A percentile compares a stretch with the other conserved stretches of the same genome.
Evolutionary conservation across 1,284 basidiomycete genomes (phyloP).

Genomic region (Papiliotrema fonsecae): DNA sequence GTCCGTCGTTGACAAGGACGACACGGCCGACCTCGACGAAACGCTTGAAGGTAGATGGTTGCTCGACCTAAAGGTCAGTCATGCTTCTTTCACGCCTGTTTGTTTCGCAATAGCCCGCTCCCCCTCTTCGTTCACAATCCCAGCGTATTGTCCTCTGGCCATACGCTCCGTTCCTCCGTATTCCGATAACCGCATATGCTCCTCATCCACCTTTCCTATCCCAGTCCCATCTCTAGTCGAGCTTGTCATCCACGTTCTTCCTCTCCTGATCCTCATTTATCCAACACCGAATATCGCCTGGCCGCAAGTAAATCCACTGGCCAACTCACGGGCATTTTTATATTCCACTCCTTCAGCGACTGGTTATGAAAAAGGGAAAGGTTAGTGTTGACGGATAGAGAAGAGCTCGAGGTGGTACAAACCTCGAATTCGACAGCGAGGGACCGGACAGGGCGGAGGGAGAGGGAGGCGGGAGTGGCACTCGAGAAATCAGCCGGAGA

Average conservation of each 20-base stretch:
- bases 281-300: neutral
- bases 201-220: neutral
- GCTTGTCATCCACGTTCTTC: neutral
- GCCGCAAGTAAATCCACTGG: neutral
- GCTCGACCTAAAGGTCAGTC: slow-evolving; percentile 15
- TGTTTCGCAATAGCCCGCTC: too few species aligned
- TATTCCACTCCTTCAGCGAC: slow-evolving; percentile 17
- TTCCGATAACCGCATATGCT: too few species aligned
- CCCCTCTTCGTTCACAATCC: too few species aligned
- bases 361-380: slow-evolving; percentile 5
- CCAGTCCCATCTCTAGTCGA: neutral
- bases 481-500: neutral
- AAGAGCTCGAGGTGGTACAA: neutral
- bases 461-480: neutral
- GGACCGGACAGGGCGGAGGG: neutral
- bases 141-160: too few species aligned
- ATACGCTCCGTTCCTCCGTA: too few species aligned
- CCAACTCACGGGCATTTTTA: slow-evolving; percentile 24
- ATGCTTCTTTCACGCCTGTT: neutral
- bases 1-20: slow-evolving; percentile 89
- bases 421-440: neutral
- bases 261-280: neutral
- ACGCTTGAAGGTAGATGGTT: slow-evolving; percentile 83
- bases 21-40: slow-evolving; percentile 99
- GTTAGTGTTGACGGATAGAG: slow-evolving; percentile 18